phyloP scores from a whole-genome alignment of 352 stramenopile species.

The Globisporangium spiculum region DNA sequence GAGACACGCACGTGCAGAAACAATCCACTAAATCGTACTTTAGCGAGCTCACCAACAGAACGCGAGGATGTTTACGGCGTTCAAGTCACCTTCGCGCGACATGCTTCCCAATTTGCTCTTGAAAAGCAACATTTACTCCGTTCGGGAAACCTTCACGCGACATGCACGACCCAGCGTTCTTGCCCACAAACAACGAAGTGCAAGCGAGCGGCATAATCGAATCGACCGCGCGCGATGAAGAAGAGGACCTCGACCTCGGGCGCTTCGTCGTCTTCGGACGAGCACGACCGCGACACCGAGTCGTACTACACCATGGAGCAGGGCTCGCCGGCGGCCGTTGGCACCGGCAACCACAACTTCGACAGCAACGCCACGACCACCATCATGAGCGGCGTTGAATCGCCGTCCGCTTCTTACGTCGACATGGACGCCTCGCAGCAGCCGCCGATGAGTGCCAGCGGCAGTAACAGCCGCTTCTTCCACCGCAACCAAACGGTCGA shows the following conservation, averaged over 20 bases:
- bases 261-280: conserved; percentile 2
- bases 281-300: background rate
- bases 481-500: conserved; percentile 76
- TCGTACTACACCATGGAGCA: conserved; percentile 20
- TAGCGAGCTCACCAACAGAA: background rate
- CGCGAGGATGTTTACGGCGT: conserved; percentile 11
- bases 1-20: background rate
- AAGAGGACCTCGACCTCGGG: conserved; percentile 4
- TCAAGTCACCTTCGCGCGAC: conserved; percentile 4
- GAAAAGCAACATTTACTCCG: background rate
- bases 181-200: background rate
- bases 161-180: background rate
- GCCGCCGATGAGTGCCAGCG: conserved; percentile 8
- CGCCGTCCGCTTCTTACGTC: conserved; percentile 17
- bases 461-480: conserved; percentile 37
- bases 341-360: background rate
- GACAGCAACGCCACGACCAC: conserved; percentile 2
- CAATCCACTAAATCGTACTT: background rate
- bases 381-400: conserved; percentile 23
- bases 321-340: background rate
- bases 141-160: conserved; percentile 1
- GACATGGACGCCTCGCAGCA: conserved; percentile 24
- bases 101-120: too few species aligned
- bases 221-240: conserved; percentile 1
- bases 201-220: conserved; percentile 2